A percentile compares a stretch with the other conserved stretches of the same genome.
Evolutionary conservation across 106 monocot genomes (phyloP).

Genomic region (Acanthochlamys bracteata): DNA sequence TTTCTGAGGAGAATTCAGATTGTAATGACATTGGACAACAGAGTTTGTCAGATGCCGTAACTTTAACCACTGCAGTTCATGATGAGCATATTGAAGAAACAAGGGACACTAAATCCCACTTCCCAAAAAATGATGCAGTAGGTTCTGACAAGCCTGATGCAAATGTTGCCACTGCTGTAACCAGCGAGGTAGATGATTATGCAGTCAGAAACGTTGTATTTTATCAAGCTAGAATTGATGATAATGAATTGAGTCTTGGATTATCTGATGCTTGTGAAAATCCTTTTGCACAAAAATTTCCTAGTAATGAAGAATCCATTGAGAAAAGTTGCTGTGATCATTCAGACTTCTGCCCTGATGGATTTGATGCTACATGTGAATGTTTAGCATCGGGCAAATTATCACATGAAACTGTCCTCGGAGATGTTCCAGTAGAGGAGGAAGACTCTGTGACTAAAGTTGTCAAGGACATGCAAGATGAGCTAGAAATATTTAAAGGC

Average conservation of each 20-base stretch:
- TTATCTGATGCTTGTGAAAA: slow-evolving; percentile 12
- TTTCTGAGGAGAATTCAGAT: slow-evolving; percentile 2
- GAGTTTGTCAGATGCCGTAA: slow-evolving; percentile 7
- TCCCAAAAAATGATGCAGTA: slow-evolving; percentile 9
- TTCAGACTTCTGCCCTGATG: slow-evolving; percentile 12
- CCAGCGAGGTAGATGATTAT: no score
- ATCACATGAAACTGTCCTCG: slow-evolving; percentile 3
- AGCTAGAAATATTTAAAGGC: slow-evolving; percentile 28
- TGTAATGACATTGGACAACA: slow-evolving; percentile 5
- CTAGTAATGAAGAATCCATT: slow-evolving; percentile 2
- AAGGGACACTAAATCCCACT: slow-evolving; percentile 15
- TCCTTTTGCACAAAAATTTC: slow-evolving; percentile 12
- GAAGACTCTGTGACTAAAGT: neutral
- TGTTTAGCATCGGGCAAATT: neutral
- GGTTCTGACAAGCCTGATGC: neutral
- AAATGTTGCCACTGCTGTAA: slow-evolving; percentile 3
- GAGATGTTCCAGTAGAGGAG: slow-evolving; percentile 8
- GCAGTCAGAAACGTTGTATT: no score
- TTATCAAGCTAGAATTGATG: slow-evolving; percentile 8
- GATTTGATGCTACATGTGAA: neutral
- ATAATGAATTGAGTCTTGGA: slow-evolving; percentile 4
- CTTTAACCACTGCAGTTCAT: slow-evolving; percentile 14
- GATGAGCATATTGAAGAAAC: slow-evolving; percentile 15
- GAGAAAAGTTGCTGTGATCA: slow-evolving; percentile 15
- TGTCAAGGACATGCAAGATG: slow-evolving; percentile 8